These are phyloP conservation scores for Cardiospermum halicacabum DNA, from an alignment of 345 rosid genomes.

Conservation along the genomic window DNA sequence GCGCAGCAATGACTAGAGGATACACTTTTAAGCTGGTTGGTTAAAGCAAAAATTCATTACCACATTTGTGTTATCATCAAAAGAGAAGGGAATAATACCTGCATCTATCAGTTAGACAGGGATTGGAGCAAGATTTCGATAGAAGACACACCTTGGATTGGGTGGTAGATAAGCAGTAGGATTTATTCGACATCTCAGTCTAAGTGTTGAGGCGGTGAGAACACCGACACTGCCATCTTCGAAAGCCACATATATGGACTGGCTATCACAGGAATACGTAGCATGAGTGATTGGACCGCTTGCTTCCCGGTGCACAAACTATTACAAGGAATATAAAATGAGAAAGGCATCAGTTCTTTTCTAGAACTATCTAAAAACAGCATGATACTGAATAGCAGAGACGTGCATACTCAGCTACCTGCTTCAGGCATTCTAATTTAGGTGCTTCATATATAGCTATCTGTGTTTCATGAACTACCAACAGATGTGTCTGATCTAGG, in stretches of 20 bases:
- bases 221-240: slow-evolving; percentile 65
- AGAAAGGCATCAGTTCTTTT: neutral
- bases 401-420: slow-evolving; percentile 32
- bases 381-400: neutral
- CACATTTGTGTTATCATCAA: neutral
- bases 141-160: slow-evolving; percentile 55
- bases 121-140: neutral
- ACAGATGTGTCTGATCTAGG: slow-evolving; percentile 53
- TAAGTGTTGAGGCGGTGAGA: slow-evolving; percentile 60
- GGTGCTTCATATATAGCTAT: slow-evolving; percentile 71
- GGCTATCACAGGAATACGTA: slow-evolving; percentile 75
- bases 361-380: slow-evolving; percentile 3
- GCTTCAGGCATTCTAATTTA: slow-evolving; percentile 58
- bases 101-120: neutral
- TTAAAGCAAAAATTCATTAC: slow-evolving; percentile 17
- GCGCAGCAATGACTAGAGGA: slow-evolving; percentile 79
- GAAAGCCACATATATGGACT: slow-evolving; percentile 70
- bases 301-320: slow-evolving; percentile 66
- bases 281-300: slow-evolving; percentile 76
- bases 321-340: slow-evolving; percentile 19
- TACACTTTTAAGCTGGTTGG: slow-evolving; percentile 68
- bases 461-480: slow-evolving; percentile 78
- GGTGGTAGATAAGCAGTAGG: slow-evolving; percentile 63
- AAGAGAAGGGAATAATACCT: neutral
- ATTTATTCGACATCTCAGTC: slow-evolving; percentile 76